Conservation (phyloP, 306 rosid genomes). For the Amphicarpaea edgeworthii region DNA sequence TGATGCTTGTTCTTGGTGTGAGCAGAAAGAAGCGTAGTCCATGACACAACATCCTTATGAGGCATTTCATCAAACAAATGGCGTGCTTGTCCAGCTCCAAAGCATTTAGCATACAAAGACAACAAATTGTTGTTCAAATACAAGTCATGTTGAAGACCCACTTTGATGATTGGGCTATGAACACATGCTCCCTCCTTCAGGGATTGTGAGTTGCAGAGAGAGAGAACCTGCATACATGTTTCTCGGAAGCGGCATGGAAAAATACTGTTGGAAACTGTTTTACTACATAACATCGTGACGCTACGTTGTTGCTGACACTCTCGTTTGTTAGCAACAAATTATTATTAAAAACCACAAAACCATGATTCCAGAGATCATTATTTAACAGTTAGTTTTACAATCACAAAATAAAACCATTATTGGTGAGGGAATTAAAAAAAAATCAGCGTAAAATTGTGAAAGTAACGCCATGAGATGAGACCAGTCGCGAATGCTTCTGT, state of each 20-base stretch:
- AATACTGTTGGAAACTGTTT: constrained; percentile 43
- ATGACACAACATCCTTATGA: constrained; percentile 68
- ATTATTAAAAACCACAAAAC: neutral
- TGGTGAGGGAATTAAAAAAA: neutral
- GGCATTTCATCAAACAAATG: constrained; percentile 80
- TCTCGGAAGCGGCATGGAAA: constrained; percentile 50
- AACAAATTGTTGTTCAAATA: constrained; percentile 65
- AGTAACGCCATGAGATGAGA: too few species aligned
- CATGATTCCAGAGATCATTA: neutral
- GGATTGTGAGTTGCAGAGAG: constrained; percentile 65
- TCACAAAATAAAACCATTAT: neutral
- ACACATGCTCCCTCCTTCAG: constrained; percentile 59
- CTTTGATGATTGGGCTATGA: constrained; percentile 69
- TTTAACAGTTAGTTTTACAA: too few species aligned
- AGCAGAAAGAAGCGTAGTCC: constrained; percentile 71
- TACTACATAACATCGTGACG: constrained; percentile 45
- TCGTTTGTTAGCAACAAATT: constrained; percentile 1
- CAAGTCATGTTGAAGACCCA: constrained; percentile 63
- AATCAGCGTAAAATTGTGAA: neutral
- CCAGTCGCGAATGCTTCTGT: too few species aligned
- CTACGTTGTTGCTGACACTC: neutral
- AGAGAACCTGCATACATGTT: constrained; percentile 57
- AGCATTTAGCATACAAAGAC: constrained; percentile 62
- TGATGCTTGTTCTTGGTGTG: constrained; percentile 53
- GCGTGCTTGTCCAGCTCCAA: constrained; percentile 64